These are phyloP conservation scores for Diutina sp. DNA, from an alignment of 1,139 yeast genomes.

Conservation along the genomic window DNA sequence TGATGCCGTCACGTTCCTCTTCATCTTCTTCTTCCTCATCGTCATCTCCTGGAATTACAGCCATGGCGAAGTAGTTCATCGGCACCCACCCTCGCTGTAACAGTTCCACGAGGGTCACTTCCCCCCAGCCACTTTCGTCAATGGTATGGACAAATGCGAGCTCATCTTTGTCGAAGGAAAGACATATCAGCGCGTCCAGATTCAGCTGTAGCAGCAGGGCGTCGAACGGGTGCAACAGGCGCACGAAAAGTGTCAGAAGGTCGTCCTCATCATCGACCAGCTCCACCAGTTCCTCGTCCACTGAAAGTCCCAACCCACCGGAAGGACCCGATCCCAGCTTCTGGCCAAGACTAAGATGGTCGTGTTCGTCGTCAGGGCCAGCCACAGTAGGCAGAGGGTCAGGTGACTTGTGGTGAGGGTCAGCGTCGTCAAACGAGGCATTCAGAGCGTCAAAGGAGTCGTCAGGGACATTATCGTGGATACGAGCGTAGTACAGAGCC, in stretches of 20 bases:
- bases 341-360: conserved; percentile 8
- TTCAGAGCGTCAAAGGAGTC: conserved; percentile 4
- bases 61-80: conserved; percentile 71
- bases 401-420: neutral
- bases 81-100: conserved; percentile 94
- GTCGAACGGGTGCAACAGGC: conserved; percentile 73
- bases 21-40: conserved; percentile 8
- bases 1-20: conserved; percentile 13
- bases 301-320: neutral
- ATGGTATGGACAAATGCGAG: conserved; percentile 79
- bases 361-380: conserved; percentile 13
- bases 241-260: conserved; percentile 33
- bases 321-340: conserved; percentile 4
- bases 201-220: conserved; percentile 42
- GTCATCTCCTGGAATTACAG: conserved; percentile 18
- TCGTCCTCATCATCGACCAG: neutral
- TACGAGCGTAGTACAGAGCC: conserved; percentile 20
- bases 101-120: conserved; percentile 64
- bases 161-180: conserved; percentile 71
- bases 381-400: conserved; percentile 13
- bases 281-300: neutral
- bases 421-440: neutral
- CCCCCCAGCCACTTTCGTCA: conserved; percentile 97
- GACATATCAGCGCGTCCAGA: conserved; percentile 66
- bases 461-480: conserved; percentile 8